Evolutionary conservation across 2,329 filamentous ascomycete genomes (phyloP).

Genomic region (Aspergillus quadrilineatus): DNA sequence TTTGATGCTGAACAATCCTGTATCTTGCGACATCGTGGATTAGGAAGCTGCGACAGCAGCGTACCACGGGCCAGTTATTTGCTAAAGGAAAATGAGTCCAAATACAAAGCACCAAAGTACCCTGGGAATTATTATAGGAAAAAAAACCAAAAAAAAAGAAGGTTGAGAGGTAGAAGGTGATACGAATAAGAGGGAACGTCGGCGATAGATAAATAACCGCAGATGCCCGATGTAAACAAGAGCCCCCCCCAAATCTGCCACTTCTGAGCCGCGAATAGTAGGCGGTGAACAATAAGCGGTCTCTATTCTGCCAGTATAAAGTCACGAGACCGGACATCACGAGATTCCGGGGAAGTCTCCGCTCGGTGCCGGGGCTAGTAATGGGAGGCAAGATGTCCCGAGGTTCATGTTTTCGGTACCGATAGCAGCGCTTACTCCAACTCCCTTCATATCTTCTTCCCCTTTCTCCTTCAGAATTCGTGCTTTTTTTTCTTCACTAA

Average conservation of each 20-base stretch:
- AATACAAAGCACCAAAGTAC: not conserved
- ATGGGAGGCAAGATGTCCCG: slow-evolving; percentile 28
- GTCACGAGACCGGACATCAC: not conserved
- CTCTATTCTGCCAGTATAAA: slow-evolving; percentile 14
- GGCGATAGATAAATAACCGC: slow-evolving; percentile 8
- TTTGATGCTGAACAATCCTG: slow-evolving; percentile 85
- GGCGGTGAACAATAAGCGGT: slow-evolving; percentile 29
- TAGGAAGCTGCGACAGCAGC: slow-evolving; percentile 31
- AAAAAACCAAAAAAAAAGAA: not conserved
- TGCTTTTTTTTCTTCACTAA: slow-evolving; percentile 1
- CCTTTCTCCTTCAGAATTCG: slow-evolving; percentile 15
- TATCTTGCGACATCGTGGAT: slow-evolving; percentile 76
- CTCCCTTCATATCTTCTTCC: slow-evolving; percentile 13
- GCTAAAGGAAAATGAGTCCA: not conserved
- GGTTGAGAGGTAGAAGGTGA: not conserved
- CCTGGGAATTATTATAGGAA: not conserved
- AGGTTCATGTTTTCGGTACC: slow-evolving; percentile 36
- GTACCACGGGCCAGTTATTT: not conserved
- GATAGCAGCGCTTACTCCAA: slow-evolving; percentile 17
- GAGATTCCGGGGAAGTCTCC: slow-evolving; percentile 34
- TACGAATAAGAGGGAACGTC: not conserved
- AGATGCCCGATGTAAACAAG: slow-evolving; percentile 36
- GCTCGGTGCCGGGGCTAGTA: slow-evolving; percentile 10
- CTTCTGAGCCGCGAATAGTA: slow-evolving; percentile 21
- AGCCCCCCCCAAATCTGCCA: slow-evolving; percentile 20